phyloP scores from a whole-genome alignment of 1,284 basidiomycete species.

The Cutaneotrichosporon arboriforme region DNA sequence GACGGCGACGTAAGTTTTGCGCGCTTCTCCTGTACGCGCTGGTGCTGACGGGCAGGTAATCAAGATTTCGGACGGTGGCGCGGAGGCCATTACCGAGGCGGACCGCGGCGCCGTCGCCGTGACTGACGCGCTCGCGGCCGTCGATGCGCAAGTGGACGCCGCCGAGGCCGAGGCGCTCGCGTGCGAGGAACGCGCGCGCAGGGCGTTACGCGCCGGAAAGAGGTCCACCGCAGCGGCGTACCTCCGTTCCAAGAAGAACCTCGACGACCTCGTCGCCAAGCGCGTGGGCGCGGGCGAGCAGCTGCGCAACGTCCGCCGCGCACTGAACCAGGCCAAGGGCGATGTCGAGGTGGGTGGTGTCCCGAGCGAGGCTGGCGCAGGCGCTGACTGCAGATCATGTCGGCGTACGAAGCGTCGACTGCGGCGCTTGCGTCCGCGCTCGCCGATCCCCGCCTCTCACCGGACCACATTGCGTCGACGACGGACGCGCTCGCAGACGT shows the following conservation, averaged over 20 bases:
- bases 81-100: slow-evolving; percentile 45
- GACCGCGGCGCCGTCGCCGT: slow-evolving; percentile 43
- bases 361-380: neutral
- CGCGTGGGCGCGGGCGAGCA: slow-evolving; percentile 68
- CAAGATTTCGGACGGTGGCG: slow-evolving; percentile 57
- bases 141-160: slow-evolving; percentile 44
- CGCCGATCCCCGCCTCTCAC: slow-evolving; percentile 68
- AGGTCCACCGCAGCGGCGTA: slow-evolving; percentile 68
- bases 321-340: slow-evolving; percentile 78
- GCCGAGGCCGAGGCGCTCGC: slow-evolving; percentile 60
- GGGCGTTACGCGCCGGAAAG: slow-evolving; percentile 62
- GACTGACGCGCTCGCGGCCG: slow-evolving; percentile 28
- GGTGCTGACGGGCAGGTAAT: slow-evolving; percentile 56
- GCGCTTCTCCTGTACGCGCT: neutral
- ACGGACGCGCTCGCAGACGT: slow-evolving; percentile 80
- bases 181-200: slow-evolving; percentile 64
- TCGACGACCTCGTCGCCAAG: slow-evolving; percentile 71
- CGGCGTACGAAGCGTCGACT: slow-evolving; percentile 74
- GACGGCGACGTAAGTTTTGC: slow-evolving; percentile 58
- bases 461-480: slow-evolving; percentile 71
- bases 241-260: slow-evolving; percentile 69
- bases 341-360: slow-evolving; percentile 68
- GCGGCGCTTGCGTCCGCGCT: slow-evolving; percentile 69
- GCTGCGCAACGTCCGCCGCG: slow-evolving; percentile 67
- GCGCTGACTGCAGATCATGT: slow-evolving; percentile 64